Evolutionary conservation across 208 protist species (phyloP).

Genomic region (Porcisia deanei): DNA sequence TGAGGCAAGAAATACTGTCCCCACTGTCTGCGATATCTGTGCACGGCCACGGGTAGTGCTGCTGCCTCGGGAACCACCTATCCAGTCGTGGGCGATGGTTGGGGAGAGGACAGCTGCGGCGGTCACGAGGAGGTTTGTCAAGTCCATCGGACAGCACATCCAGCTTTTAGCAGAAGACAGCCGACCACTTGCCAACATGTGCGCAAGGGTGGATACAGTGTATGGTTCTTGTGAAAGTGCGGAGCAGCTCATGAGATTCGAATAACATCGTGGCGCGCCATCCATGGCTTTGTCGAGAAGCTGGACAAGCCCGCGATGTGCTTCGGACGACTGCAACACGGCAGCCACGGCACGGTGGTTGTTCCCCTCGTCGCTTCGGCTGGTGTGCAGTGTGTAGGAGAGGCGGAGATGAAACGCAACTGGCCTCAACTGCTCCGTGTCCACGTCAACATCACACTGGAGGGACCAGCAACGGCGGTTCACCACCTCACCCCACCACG

Average conservation of each 20-base stretch:
- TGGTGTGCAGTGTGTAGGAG: background rate
- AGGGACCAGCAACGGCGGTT: constrained; percentile 5
- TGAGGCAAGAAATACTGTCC: background rate
- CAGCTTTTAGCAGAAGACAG: background rate
- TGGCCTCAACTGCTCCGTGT: background rate
- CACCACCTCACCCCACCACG: constrained; percentile 8
- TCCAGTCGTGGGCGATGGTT: constrained; percentile 26
- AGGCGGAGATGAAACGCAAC: constrained; percentile 2
- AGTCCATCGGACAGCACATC: background rate
- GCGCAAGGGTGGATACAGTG: background rate
- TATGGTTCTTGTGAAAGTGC: background rate
- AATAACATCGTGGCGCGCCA: background rate
- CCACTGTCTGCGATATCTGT: background rate
- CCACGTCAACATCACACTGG: background rate
- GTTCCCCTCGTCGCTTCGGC: background rate
- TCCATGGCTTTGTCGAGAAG: background rate
- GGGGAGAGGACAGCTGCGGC: constrained; percentile 16
- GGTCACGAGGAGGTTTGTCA: constrained; percentile 3
- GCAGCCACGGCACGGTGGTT: background rate
- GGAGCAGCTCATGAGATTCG: background rate
- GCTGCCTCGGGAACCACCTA: constrained; percentile 4
- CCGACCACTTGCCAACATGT: background rate
- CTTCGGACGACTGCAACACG: constrained; percentile 3
- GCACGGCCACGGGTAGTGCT: background rate
- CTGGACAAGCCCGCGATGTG: background rate